These are phyloP conservation scores for Xylaria telfairii DNA, from an alignment of 495 filamentous ascomycete species.

Conservation along the genomic window DNA sequence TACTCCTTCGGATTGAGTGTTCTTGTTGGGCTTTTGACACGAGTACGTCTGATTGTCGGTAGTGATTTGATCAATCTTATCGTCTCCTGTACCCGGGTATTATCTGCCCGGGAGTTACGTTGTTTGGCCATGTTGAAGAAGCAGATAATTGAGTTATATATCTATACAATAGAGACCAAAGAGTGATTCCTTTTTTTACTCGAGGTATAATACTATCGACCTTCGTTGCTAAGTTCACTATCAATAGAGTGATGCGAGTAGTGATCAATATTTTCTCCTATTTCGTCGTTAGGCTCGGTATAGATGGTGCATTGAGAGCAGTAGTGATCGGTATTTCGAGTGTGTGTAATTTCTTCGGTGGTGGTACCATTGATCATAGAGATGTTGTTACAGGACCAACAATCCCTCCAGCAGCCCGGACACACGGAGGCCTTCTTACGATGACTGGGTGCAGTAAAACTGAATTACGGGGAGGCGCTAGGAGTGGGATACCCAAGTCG, in stretches of 20 bases:
- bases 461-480: background rate
- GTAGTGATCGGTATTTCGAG: background rate
- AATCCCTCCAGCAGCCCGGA: background rate
- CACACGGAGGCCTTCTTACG: background rate
- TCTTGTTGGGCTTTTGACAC: background rate
- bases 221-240: background rate
- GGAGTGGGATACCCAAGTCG: too few relatives aligned
- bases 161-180: background rate
- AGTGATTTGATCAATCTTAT: slow-evolving; percentile 11
- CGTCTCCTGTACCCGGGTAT: slow-evolving; percentile 10
- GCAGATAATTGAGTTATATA: background rate
- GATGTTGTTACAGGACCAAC: background rate
- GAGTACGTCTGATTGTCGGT: slow-evolving; percentile 4
- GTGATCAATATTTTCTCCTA: background rate
- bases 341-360: background rate
- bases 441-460: background rate
- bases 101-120: slow-evolving; percentile 8
- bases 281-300: background rate
- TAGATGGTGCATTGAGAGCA: background rate
- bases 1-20: slow-evolving; percentile 1
- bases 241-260: background rate
- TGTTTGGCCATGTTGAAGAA: background rate
- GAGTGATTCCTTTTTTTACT: background rate
- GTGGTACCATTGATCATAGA: background rate
- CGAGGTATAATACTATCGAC: background rate